Percentiles rank a stretch among this genome's conserved stretches.
These are phyloP conservation scores for Stenocarpella maydis DNA, from an alignment of 2,329 filamentous ascomycete species.

Conservation along the genomic window DNA sequence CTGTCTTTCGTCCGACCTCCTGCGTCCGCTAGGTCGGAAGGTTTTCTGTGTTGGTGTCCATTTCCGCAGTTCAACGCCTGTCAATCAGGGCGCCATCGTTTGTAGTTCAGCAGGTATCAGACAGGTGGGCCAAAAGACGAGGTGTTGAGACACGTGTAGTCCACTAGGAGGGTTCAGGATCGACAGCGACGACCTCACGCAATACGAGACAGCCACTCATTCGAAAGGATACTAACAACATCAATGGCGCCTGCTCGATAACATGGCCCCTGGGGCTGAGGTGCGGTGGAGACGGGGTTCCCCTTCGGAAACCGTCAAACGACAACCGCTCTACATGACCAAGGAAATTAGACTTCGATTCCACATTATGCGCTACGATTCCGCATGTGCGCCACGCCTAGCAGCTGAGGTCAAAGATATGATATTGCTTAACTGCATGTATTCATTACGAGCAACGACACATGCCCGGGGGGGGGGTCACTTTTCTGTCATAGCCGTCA, in stretches of 20 bases:
- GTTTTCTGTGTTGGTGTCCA: slow-evolving; percentile 12
- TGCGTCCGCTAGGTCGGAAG: slow-evolving; percentile 14
- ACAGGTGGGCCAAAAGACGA: not conserved
- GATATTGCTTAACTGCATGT: slow-evolving; percentile 4
- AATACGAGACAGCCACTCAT: not conserved
- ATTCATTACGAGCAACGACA: not conserved
- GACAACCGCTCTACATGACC: not conserved
- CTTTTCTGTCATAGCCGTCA: not conserved
- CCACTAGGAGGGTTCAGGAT: not conserved
- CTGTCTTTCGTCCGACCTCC: slow-evolving; percentile 14
- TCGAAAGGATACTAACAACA: not conserved
- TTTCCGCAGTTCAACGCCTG: slow-evolving; percentile 16
- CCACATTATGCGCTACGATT: too few species aligned
- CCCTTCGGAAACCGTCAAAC: not conserved
- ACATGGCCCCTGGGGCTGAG: not conserved
- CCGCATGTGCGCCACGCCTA: too few species aligned
- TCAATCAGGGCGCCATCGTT: slow-evolving; percentile 24
- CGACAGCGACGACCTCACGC: not conserved
- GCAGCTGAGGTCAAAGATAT: not conserved
- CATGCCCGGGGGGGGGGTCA: not conserved
- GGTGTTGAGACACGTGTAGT: not conserved
- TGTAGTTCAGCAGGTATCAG: not conserved
- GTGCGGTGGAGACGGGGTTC: not conserved
- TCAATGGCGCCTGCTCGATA: not conserved
- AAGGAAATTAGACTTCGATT: not conserved